Evolutionary conservation across 331 rosid genomes (phyloP), one percentile per base, ranked within the genome.

Genomic region (Quercus lobata): DNA sequence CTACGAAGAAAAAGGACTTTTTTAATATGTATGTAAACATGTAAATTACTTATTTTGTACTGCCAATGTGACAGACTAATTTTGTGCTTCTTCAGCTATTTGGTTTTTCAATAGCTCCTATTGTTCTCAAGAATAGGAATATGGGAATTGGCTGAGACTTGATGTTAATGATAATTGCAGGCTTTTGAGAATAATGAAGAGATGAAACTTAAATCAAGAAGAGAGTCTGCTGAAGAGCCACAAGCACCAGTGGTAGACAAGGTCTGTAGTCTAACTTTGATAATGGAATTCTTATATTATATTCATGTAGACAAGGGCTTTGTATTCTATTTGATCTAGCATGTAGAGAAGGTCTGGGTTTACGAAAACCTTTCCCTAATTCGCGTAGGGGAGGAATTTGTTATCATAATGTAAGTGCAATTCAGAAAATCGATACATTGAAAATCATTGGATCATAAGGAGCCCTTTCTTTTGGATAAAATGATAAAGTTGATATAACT

Each of bases 131-230:
- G 8, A 66, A 54, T 54, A 14, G 37, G 49, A 61, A 10, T 46
- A 63, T 68, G 52, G 55, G 74, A 81, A 55, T 46, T 74, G 73
- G 60, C 69, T 78, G 72, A 76, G 53, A 65, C 71, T 41, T 76
- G 60, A 62, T 71, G 19, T 79, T 81, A 83, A 75, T 80, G 74
- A 60, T 80, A 83, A 37, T 82, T 73, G 34, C 89, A 95, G 99
- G 90, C 89, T 78, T 63, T 79, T 1, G 99, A 95, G 87, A 85
- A 86, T 82, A 95, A 90, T 84, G 97, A 88, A 83, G 96, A 87
- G 80, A 87, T 88, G 93, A 88, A 54, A 86, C 91, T 87, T 65
- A 93, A 89, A 91, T 83, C 90, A 78, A 89, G 97, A 84, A 90
- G 97, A 84, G 96, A 93, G 52, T 57, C 87, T 71, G 86, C 87